Base-by-base conservation (phyloP, 805 yeast species). In the Candida ovalis region DNA sequence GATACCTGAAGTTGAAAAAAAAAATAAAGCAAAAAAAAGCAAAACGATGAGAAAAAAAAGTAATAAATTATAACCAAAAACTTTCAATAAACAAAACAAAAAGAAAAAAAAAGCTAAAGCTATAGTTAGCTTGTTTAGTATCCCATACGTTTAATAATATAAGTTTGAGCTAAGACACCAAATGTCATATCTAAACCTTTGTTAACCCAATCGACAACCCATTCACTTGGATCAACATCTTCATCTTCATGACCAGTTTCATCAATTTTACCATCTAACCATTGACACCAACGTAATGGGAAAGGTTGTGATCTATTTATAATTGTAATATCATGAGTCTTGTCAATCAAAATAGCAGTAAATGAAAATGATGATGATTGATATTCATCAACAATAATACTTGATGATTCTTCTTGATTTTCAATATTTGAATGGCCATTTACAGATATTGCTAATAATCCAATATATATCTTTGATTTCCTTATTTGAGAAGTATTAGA, bases 61-160 rank as follows among this genome's bases (percentile, higher is more conserved):
- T 19, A 30, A 25, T 19, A 24, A 24, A 37, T 4, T 3, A 32
- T 19, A 23, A 25, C 17, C 18, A 40, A 40, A 27, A 24, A 21
- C 13, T 15, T 10, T 24, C 4, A 25, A 22, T 8, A 25, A 5
- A 9, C 9, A 21, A 37, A 24, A 22, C n/a, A 22, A 23, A 24
- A 39, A 27, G 12, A 40, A 40, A 40, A 50, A 39, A 46, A 40
- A 32, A 35, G 8, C 41, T 25, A 42, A 35, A 43, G 13, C 23
- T n/a, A 12, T 10, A 15, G 40, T 15, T 4, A 30, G 15, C 12
- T 12, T 5, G 5, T 12, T 56, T 62, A 78, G 39, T 75, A 71
- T 1, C 91, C 94, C 96, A 94, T 94, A 67, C 99, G 78, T 65
- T 82, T 84, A 42, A 91, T 82, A 41, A 94, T 95, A 64, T 94